Base-by-base conservation (phyloP, 2,329 filamentous ascomycete species). In the Colletotrichum lentis region DNA sequence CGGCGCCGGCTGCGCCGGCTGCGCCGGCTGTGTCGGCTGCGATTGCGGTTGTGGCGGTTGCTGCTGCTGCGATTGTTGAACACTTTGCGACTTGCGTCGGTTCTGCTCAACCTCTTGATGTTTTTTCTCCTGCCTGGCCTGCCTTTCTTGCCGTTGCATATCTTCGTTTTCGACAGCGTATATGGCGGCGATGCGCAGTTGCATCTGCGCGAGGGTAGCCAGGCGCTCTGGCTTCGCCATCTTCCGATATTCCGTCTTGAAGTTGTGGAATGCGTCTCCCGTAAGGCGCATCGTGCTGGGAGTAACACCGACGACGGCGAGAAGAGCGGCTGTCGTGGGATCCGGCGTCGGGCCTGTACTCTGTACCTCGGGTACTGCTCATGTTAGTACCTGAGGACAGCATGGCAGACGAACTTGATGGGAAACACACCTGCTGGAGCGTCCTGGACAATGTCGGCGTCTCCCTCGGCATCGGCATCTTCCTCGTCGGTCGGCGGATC, bases 101-200 rank as follows among this genome's bases (percentile, higher is more conserved):
- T 73, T 75, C 16, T 79, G 74, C 22, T 81, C 80, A 4, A 80
- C 76, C 55, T 81, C 76, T 18, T 73, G 74, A 64, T 81, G 78
- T 3, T 80, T 75, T 66, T 75, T 77, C 47, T 80, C 76, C 58
- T 79, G 78, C 5, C 76, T 75, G 10, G 80, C 79, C 56, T 78
- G 77, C 20, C 80, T 75, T 59, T 75, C 74, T 57, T 80, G 77
- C 12, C 80, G 76, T 69, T 82, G 80, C 56, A 78, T 69, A 47
- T 82, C 80, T 68, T 82, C 80, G 67, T 82, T 82, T 55, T 82
- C 80, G 2, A 82, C 75, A 12, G 80, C 80, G 60, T 81, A 82
- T 14, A 82, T 80, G 52, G 80, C 80, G 8, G 80, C 80, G 24
- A 82, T 76, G 16, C 80, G 74, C 14, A 82, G 74, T 64, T 82